Evolutionary conservation across 371 early-diverging fungal species (phyloP).

Genomic region (Fennellomyces sp.): DNA sequence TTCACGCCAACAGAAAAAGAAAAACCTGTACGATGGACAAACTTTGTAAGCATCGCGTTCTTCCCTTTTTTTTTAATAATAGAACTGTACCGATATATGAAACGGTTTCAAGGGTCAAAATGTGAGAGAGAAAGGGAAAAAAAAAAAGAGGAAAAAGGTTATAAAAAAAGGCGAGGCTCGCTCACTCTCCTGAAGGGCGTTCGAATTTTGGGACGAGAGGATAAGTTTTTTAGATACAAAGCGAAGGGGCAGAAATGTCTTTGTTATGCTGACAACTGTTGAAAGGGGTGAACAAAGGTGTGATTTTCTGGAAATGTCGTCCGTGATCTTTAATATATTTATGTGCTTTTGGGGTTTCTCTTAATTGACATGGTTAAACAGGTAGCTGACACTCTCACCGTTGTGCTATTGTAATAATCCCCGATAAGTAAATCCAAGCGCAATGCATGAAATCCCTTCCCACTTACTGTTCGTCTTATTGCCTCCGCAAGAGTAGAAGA

Average conservation of each 20-base stretch:
- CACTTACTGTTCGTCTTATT: conserved; percentile 84
- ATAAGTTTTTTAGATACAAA: background rate
- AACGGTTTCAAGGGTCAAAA: background rate
- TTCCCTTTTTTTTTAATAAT: too few species aligned
- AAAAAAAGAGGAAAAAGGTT: background rate
- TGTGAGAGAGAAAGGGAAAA: background rate
- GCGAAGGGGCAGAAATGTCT: background rate
- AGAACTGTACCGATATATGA: conserved; percentile 1
- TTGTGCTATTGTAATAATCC: conserved; percentile 71
- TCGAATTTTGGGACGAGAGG: conserved; percentile 8
- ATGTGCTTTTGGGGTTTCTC: too few species aligned
- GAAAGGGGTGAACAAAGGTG: background rate
- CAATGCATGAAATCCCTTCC: background rate
- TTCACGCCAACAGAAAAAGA: too few species aligned
- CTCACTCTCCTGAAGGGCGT: conserved; percentile 7
- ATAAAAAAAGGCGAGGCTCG: background rate
- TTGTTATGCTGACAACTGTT: background rate
- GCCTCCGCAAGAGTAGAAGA: conserved; percentile 93
- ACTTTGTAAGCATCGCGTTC: too few species aligned
- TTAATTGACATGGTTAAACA: conserved; percentile 70
- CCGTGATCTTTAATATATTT: too few species aligned
- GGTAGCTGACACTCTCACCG: conserved; percentile 93
- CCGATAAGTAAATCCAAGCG: conserved; percentile 1
- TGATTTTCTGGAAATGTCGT: too few species aligned
- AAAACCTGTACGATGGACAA: too few species aligned